These are phyloP conservation scores for Amaranthus tricolor DNA, from an alignment of 179 eudicot genomes.

Conservation along the genomic window DNA sequence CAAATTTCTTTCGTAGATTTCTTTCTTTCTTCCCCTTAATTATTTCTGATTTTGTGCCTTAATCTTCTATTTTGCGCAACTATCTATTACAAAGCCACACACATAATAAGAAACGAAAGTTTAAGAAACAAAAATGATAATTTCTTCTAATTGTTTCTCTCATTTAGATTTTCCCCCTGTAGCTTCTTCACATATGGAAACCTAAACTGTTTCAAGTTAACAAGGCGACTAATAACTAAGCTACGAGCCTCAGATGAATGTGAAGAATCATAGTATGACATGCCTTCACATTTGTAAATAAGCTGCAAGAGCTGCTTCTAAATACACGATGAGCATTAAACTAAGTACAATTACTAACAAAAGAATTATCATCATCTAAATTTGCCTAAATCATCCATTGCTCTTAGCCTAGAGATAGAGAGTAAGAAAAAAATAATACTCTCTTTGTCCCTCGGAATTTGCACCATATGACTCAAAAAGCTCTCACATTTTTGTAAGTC, in stretches of 20 bases:
- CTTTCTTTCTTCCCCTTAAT: no score
- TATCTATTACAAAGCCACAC: neutral
- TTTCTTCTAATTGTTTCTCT: neutral
- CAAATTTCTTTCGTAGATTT: no score
- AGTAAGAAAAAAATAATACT: neutral
- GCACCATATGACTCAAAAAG: no score
- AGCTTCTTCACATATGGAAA: neutral
- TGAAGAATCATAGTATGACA: neutral
- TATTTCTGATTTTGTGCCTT: no score
- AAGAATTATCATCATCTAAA: no score
- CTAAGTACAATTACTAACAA: neutral
- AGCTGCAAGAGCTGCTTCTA: neutral
- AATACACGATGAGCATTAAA: neutral
- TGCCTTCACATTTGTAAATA: neutral
- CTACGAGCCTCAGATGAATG: no score
- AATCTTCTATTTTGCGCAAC: no score
- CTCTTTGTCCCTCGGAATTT: no score
- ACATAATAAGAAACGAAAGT: neutral
- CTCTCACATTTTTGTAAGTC: no score
- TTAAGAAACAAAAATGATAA: neutral
- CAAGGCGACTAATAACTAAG: neutral
- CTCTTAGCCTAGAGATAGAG: conserved; percentile 10
- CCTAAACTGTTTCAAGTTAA: no score
- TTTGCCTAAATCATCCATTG: neutral
- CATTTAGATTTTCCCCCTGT: neutral